Base-by-base conservation (phyloP, 345 rosid genomes). In the Clausena lansium region DNA sequence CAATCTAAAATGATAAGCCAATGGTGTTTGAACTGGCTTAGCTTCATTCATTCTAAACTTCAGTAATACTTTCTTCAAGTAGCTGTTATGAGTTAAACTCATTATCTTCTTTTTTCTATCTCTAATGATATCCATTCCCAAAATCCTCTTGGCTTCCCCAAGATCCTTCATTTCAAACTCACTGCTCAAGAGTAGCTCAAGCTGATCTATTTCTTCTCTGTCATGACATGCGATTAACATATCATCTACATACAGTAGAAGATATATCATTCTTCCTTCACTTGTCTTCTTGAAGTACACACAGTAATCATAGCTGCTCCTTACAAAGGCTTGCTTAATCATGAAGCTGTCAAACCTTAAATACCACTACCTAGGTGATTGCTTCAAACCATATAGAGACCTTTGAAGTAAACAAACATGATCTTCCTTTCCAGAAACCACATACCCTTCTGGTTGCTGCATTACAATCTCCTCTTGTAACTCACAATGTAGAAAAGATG, bases 71-170 rank as follows among this genome's bases (percentile, higher is more conserved):
- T 0, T 41, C 3, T 11, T 10, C 0, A 41, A 0, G 1, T 41
- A 41, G 4, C 3, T 11, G 0, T 0, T n/a, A n/a, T 41, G 15
- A 2, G 50, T 41, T 0, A 11, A 0, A 11, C 10, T 10, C 15
- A 41, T 41, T 0, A 0, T 0, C 3, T 3, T 11, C 0, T 35
- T 2, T 0, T 41, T 41, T 11, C 1, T 3, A 2, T 10, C 10
- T 10, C 4, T 41, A 2, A 41, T 3, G 0, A 41, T 2, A 2
- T 41, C 15, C 15, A 41, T 11, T 4, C 14, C 13, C 2, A 10
- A 2, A 10, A 41, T 39, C 45, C 9, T 41, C 14, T 41, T 41
- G 0, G 14, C 47, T 2, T 11, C 0, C 0, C 47, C 13, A 10
- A 41, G 0, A 2, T 41, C 14, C 0, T 41, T 41, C 14, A 10